These are phyloP conservation scores for Ophiostoma pallidulum DNA, from an alignment of 2,329 filamentous ascomycete genomes.

Conservation along the genomic window DNA sequence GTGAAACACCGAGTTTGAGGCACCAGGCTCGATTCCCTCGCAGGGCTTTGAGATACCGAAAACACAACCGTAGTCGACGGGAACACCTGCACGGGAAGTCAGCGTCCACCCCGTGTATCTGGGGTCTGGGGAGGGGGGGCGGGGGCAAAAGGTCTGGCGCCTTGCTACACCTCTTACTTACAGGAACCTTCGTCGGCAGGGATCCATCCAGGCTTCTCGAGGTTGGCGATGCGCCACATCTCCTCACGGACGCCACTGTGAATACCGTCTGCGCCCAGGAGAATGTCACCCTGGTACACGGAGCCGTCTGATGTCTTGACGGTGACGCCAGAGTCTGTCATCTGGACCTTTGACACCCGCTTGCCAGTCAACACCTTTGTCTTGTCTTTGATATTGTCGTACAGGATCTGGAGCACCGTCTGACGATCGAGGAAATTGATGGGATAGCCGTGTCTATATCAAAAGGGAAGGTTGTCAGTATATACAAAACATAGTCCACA, in stretches of 20 bases:
- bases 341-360: conserved; percentile 22
- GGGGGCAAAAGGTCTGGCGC: too few relatives aligned
- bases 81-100: too few relatives aligned
- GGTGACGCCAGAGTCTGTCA: conserved; percentile 19
- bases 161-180: too few relatives aligned
- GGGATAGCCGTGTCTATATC: conserved; percentile 24
- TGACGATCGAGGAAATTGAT: conserved; percentile 29
- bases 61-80: conserved; percentile 13
- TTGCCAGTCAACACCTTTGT: conserved; percentile 23
- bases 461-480: neutral
- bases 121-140: too few relatives aligned
- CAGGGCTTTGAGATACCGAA: conserved; percentile 18
- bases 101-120: too few relatives aligned
- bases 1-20: conserved; percentile 4
- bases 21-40: conserved; percentile 3
- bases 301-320: conserved; percentile 26
- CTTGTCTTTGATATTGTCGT: conserved; percentile 26
- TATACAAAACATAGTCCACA: neutral
- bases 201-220: conserved; percentile 11
- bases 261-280: conserved; percentile 32
- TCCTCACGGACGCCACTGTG: conserved; percentile 23
- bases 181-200: conserved; percentile 7
- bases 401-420: conserved; percentile 25
- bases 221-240: conserved; percentile 12
- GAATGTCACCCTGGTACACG: conserved; percentile 23